Percentiles rank a stretch among this genome's conserved stretches.
Evolutionary conservation across 257 asterid species (phyloP).

Genomic region (Rauvolfia tetraphylla): DNA sequence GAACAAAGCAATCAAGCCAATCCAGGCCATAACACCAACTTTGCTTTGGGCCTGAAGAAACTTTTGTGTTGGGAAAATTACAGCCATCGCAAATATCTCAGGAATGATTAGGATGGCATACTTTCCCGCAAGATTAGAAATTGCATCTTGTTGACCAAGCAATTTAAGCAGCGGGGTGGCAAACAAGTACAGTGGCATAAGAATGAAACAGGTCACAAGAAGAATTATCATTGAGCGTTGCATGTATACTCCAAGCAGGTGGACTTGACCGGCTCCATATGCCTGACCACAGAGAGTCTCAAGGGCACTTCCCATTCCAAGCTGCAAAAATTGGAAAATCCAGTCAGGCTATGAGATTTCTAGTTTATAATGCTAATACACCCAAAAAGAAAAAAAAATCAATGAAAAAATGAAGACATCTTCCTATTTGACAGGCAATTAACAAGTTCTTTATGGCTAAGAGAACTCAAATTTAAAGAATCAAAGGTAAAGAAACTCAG

Average conservation of each 20-base stretch:
- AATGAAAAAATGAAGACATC: too few species aligned
- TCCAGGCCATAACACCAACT: constrained; percentile 59
- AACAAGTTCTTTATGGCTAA: too few species aligned
- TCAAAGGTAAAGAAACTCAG: too few species aligned
- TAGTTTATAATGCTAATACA: too few species aligned
- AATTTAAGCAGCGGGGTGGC: constrained; percentile 68
- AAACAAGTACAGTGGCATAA: constrained; percentile 60
- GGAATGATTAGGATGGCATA: constrained; percentile 56
- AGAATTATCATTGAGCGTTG: constrained; percentile 73
- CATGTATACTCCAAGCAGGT: constrained; percentile 79
- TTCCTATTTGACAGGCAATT: too few species aligned
- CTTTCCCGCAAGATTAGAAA: constrained; percentile 60
- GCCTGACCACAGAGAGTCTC: constrained; percentile 95
- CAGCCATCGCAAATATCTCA: constrained; percentile 51
- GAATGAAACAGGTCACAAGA: constrained; percentile 36
- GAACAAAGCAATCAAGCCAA: constrained; percentile 38
- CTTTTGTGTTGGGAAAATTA: constrained; percentile 63
- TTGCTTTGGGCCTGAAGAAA: constrained; percentile 87
- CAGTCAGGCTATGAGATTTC: neutral
- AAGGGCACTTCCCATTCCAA: constrained; percentile 95
- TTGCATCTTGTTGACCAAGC: constrained; percentile 57
- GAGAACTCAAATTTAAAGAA: too few species aligned
- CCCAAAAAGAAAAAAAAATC: too few species aligned
- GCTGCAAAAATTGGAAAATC: constrained; percentile 36
- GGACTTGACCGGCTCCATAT: constrained; percentile 74